Base-by-base conservation (phyloP, 768 basidiomycete species). In the Suillus luteus region DNA sequence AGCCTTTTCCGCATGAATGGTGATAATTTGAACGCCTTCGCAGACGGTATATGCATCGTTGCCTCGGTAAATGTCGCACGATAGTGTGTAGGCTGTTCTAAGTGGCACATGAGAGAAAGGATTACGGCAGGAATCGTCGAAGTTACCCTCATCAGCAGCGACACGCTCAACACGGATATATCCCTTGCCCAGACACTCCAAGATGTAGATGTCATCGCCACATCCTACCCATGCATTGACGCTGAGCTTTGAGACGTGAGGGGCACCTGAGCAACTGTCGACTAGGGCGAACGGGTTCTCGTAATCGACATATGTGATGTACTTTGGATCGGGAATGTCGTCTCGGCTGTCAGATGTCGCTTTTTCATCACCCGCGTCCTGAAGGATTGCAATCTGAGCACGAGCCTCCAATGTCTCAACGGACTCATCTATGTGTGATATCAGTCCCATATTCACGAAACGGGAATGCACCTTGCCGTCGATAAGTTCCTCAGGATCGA, bases 161-260 rank as follows among this genome's bases (percentile, higher is more conserved):
- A 73, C 69, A 4, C 79, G 82, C 63, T 87, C 84, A 15, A 95
- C 79, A 48, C 87, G 85, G 58, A 95, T 78, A 68, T 83, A 81
- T 2, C 93, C 92, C 65, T 82, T 83, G 14, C 85, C 85, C n/a
- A 92, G 74, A 65, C 88, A 87, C 70, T 93, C 90, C 2, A 96
- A 79, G 9, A 96, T 83, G 73, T 89, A 91, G 17, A 85, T 73
- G 41, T 86, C 82, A 4, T 80, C 78, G 8, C 93, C 92, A 68
- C 91, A 93, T 3, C 86, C 85, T 9, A 96, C 89, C 95, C 95
- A 95, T 6, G 90, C 85, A 67, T 85, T 81, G 22, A 69, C 75
- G 66, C 87, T 93, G 46, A 90, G 63, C 27, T 73, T 74, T 22
- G 75, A 66, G 19, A 91, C 78, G 67, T 88, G 84, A 14, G 88